Conservation (phyloP, 176 grass and related monocot genomes). For the Phragmites australis region DNA sequence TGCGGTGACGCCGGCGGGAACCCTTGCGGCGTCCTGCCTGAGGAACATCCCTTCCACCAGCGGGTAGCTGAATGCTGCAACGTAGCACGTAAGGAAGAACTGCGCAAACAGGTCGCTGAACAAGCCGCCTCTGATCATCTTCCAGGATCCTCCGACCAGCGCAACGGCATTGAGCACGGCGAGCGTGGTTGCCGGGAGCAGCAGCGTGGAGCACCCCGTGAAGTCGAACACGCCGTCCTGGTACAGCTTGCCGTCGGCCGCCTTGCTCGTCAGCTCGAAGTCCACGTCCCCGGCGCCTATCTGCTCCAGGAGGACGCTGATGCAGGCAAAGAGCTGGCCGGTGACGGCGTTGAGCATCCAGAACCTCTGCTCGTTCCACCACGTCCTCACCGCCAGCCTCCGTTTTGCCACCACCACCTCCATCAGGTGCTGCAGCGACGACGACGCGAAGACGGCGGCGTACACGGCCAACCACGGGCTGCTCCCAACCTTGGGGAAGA, state of each 20-base stretch:
- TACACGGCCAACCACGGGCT: conserved; percentile 31
- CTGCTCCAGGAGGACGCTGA: conserved; percentile 34
- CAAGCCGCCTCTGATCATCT: no score
- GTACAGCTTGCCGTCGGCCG: conserved; percentile 33
- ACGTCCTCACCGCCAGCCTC: not conserved
- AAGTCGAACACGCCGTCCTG: conserved; percentile 56
- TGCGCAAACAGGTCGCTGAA: conserved; percentile 32
- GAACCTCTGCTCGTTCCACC: conserved; percentile 60
- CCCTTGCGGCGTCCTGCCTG: conserved; percentile 38
- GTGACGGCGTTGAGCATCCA: conserved; percentile 60
- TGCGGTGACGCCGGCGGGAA: conserved; percentile 10
- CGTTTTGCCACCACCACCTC: conserved; percentile 39
- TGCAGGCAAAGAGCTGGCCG: conserved; percentile 44
- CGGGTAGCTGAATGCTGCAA: conserved; percentile 47
- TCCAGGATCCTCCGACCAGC: conserved; percentile 37
- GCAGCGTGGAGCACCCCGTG: conserved; percentile 41
- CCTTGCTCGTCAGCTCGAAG: conserved; percentile 59
- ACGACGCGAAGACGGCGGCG: conserved; percentile 37
- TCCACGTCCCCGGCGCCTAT: conserved; percentile 21
- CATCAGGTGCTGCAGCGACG: conserved; percentile 41
- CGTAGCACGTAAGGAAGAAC: conserved; percentile 46
- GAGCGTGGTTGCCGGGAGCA: conserved; percentile 67
- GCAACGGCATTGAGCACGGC: conserved; percentile 45
- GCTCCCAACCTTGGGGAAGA: conserved; percentile 49
- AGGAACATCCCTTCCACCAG: conserved; percentile 55